Evolutionary conservation across 2,329 filamentous ascomycete species (phyloP).

Genomic region (Cyphellophora europaea): DNA sequence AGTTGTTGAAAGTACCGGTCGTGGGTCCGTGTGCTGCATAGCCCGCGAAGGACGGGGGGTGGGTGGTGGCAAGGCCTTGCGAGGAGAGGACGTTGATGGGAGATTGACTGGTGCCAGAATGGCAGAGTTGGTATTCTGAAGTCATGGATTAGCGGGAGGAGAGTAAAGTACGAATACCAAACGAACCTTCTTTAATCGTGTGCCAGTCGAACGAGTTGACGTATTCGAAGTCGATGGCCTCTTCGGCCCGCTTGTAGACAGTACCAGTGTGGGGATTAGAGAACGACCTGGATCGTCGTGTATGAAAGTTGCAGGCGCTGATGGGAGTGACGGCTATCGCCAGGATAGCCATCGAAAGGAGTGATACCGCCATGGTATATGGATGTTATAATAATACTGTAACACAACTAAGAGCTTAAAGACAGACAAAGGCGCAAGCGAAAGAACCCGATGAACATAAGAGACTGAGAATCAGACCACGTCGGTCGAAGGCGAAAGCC

Average conservation of each 20-base stretch:
- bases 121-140: constrained; percentile 33
- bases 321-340: not conserved
- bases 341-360: not conserved
- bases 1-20: constrained; percentile 37
- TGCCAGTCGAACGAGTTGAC: constrained; percentile 10
- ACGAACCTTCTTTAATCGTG: constrained; percentile 12
- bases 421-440: too few species aligned
- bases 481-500: too few species aligned
- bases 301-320: not conserved
- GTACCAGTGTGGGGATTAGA: constrained; percentile 1
- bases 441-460: too few species aligned
- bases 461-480: too few species aligned
- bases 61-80: constrained; percentile 31
- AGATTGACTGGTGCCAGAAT: constrained; percentile 41
- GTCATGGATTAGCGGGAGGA: not conserved
- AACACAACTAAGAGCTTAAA: too few species aligned
- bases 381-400: not conserved
- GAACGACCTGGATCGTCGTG: not conserved
- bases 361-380: not conserved
- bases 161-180: not conserved
- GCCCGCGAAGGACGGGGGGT: constrained; percentile 31
- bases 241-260: not conserved
- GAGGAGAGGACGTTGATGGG: constrained; percentile 36
- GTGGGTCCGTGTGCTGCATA: constrained; percentile 24
- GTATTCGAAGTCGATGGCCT: not conserved